These are phyloP conservation scores for Candida piceae DNA, from an alignment of 805 yeast genomes.

Conservation along the genomic window DNA sequence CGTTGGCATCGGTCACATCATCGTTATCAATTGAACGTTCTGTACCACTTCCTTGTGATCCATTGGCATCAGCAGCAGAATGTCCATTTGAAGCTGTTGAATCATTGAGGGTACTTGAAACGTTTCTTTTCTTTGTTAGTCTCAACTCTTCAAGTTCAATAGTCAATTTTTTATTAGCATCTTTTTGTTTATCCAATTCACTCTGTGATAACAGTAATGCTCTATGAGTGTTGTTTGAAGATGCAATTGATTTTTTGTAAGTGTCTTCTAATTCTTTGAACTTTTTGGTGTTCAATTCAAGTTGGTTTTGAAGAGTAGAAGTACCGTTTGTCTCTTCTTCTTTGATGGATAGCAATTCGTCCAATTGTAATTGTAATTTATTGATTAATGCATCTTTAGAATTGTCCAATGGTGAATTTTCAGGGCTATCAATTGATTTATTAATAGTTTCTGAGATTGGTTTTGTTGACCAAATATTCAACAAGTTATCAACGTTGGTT, in stretches of 20 bases:
- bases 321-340: slow-evolving; percentile 26
- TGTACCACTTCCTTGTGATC: neutral
- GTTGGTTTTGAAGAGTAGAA: slow-evolving; percentile 30
- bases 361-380: slow-evolving; percentile 51
- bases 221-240: slow-evolving; percentile 67
- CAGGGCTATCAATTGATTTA: slow-evolving; percentile 3
- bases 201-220: slow-evolving; percentile 72
- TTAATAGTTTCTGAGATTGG: slow-evolving; percentile 5
- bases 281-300: slow-evolving; percentile 22
- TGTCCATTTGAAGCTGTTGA: slow-evolving; percentile 2
- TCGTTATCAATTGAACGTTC: neutral
- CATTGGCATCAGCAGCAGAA: neutral
- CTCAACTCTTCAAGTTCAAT: slow-evolving; percentile 68
- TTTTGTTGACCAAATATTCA: slow-evolving; percentile 10
- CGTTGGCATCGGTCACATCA: slow-evolving; percentile 12
- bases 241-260: slow-evolving; percentile 65
- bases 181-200: slow-evolving; percentile 61
- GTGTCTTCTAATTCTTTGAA: slow-evolving; percentile 49
- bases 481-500: slow-evolving; percentile 14
- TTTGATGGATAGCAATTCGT: slow-evolving; percentile 46
- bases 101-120: slow-evolving; percentile 9
- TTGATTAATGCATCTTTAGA: slow-evolving; percentile 12
- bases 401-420: neutral
- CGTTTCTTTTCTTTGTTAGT: slow-evolving; percentile 29
- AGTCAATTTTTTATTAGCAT: slow-evolving; percentile 46